phyloP scores from a whole-genome alignment of 352 stramenopile genomes.

The Phytopythium helicoides region DNA sequence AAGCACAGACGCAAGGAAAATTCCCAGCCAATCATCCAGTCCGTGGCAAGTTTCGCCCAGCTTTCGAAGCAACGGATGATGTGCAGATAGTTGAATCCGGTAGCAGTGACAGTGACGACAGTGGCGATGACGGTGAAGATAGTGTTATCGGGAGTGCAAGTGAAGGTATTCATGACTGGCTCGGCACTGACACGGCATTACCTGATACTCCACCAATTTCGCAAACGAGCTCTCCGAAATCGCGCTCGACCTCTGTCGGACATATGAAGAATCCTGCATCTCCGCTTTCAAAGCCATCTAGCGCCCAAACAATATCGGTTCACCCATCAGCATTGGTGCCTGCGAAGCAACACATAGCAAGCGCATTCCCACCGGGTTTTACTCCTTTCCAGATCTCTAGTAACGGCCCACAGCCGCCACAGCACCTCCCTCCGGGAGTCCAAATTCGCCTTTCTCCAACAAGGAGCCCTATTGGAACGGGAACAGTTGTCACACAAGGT shows the following conservation, averaged over 20 bases:
- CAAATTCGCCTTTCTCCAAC: constrained; percentile 29
- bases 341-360: background rate
- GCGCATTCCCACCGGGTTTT: background rate
- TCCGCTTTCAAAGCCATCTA: constrained; percentile 5
- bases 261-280: constrained; percentile 5
- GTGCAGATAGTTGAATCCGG: constrained; percentile 23
- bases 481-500: constrained; percentile 6
- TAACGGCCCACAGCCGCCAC: constrained; percentile 7
- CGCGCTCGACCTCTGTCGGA: constrained; percentile 10
- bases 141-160: constrained; percentile 21
- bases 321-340: background rate
- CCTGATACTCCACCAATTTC: background rate
- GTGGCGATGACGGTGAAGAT: constrained; percentile 25
- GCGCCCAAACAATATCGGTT: background rate
- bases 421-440: background rate
- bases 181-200: constrained; percentile 18
- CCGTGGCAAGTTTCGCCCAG: constrained; percentile 24
- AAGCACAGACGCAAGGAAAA: background rate
- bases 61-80: constrained; percentile 31
- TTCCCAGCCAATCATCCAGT: background rate
- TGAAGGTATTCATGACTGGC: constrained; percentile 58
- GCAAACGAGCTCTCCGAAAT: background rate
- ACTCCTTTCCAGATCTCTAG: background rate
- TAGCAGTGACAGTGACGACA: constrained; percentile 16
- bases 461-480: constrained; percentile 19